phyloP scores from a whole-genome alignment of 306 rosid genomes.

The Dryas drummondii region DNA sequence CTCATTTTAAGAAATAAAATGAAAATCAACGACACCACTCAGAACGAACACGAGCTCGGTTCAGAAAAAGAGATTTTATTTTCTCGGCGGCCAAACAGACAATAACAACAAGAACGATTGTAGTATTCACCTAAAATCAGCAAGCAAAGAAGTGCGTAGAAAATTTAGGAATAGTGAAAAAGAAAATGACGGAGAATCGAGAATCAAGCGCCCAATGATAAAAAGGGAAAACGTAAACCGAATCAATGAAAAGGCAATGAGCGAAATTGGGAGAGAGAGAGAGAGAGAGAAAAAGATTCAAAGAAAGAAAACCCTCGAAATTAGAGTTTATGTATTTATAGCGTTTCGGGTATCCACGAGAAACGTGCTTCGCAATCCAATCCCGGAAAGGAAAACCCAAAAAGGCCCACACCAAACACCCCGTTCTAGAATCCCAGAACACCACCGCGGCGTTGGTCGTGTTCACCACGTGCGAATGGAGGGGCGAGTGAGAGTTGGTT shows the following conservation, averaged over 20 bases:
- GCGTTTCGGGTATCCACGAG: slow-evolving; percentile 24
- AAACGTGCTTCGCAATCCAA: slow-evolving; percentile 17
- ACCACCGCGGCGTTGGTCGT: neutral
- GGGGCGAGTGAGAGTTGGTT: neutral
- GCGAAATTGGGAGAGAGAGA: slow-evolving; percentile 9
- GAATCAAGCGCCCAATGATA: slow-evolving; percentile 22
- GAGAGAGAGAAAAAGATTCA: neutral
- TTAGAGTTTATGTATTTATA: slow-evolving; percentile 44
- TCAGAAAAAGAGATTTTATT: neutral
- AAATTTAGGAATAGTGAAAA: neutral
- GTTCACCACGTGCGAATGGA: neutral
- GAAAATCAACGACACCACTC: neutral
- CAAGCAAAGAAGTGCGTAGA: neutral
- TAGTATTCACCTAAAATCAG: slow-evolving; percentile 22
- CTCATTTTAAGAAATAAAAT: no score
- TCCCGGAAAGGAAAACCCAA: neutral
- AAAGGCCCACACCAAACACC: neutral
- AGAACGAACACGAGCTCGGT: no score
- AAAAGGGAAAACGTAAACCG: neutral
- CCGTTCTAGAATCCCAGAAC: no score
- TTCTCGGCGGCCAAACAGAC: slow-evolving; percentile 40
- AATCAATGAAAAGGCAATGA: slow-evolving; percentile 27
- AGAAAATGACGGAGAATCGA: neutral
- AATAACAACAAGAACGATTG: neutral
- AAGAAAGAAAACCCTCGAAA: neutral